phyloP scores from a whole-genome alignment of 1,139 yeast genomes.

The Yamadazyma mexicana region DNA sequence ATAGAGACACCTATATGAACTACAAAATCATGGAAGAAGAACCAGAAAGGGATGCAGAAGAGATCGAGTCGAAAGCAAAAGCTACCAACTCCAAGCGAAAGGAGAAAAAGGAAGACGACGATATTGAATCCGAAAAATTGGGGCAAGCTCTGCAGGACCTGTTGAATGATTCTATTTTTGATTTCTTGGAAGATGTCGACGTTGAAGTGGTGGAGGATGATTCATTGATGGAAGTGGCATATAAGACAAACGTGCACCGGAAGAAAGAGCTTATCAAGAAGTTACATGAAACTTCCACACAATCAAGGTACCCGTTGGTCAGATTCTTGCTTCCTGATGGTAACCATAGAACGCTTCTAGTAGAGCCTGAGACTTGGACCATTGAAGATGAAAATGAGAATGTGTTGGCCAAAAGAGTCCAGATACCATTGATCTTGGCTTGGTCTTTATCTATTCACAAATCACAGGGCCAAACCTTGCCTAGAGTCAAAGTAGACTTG shows the following conservation, averaged over 20 bases:
- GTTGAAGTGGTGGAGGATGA: conserved; percentile 6
- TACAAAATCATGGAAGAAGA: conserved; percentile 20
- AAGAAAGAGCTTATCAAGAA: conserved; percentile 20
- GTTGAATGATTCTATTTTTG: conserved; percentile 26
- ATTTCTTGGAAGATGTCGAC: conserved; percentile 16
- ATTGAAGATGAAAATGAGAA: conserved; percentile 39
- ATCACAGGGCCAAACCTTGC: conserved; percentile 93
- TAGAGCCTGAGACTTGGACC: conserved; percentile 46
- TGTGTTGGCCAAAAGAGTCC: conserved; percentile 39
- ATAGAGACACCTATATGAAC: conserved; percentile 35
- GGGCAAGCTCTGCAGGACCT: conserved; percentile 6
- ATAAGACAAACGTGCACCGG: conserved; percentile 18
- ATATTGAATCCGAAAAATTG: conserved; percentile 4
- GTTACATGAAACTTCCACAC: conserved; percentile 21
- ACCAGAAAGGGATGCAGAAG: conserved; percentile 19
- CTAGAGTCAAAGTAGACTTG: conserved; percentile 79
- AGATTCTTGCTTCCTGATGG: conserved; percentile 72
- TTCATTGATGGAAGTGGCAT: conserved; percentile 8
- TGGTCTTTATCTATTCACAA: conserved; percentile 97
- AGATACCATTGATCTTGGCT: conserved; percentile 83
- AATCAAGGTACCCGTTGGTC: conserved; percentile 66
- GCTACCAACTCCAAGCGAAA: conserved; percentile 4
- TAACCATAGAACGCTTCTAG: conserved; percentile 62
- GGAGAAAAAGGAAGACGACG: conserved; percentile 12
- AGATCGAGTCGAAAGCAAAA: conserved; percentile 14